Base-by-base conservation (phyloP, 2,329 filamentous ascomycete genomes). In the Ciborinia camelliae region DNA sequence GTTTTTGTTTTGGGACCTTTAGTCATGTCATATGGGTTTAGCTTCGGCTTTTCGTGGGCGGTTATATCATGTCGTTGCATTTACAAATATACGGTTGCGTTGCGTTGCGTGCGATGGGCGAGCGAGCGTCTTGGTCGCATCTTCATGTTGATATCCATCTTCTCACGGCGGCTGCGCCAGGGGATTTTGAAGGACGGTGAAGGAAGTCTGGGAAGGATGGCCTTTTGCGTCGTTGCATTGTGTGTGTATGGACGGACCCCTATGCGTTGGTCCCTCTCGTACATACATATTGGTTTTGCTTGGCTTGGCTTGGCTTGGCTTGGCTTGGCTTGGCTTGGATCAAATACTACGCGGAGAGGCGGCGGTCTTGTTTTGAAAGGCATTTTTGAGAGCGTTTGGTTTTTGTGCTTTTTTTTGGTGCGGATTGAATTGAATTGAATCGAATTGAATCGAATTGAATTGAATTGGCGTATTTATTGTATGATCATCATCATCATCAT, bases 41-140 rank as follows among this genome's bases (percentile, higher is more conserved):
- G 20, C n/a, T 52, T 35, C 32, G 26, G 39, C 20, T 32, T 32
- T 58, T 58, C 26, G 41, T 58, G 41, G 54, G 54, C 12, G 54
- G 54, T 58, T 58, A 47, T 23, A 58, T 47, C 54, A 58, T 45
- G 54, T 58, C 54, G 41, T 58, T 58, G 54, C 54, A 58, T 58
- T 58, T 58, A 58, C 54, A 58, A 23, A 32, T 32, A 32, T 58
- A 58, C 15, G 54, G 54, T 58, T 47, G 52, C 52, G 52, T 55
- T 41, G 41, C 41, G 54, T 47, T 47, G n/a, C n/a, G 54, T 58
- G 39, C 39, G 54, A 32, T 32, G 39, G 54, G 26, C 18, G 39
- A 58, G 54, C 9, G 28, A 58, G 54, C 9, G 28, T 45, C 39
- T 58, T 32, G 54, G 32, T 57, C 12, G 39, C 54, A 32, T 57